Evolutionary conservation across 305 asterid species (phyloP), one percentile per base, ranked within the genome.

Genomic region (Rubia peregrina): DNA sequence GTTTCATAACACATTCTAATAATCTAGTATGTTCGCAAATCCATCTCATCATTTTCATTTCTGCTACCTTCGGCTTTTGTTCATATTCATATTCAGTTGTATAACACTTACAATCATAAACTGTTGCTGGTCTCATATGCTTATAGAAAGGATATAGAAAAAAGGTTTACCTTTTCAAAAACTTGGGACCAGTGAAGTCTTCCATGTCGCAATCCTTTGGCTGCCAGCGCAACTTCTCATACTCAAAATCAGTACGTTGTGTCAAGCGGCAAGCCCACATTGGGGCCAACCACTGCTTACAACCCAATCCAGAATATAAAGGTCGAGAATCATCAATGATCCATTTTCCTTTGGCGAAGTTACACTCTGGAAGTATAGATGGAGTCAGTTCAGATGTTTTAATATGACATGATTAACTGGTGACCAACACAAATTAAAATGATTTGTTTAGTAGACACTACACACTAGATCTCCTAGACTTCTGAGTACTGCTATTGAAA

Each of bases 251-350:
- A 67, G 81, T 82, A 75, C 98, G 96, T 69, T 93, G 97, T 51
- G 97, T 93, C 80, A 89, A 82, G 75, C 84, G 97, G 78, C 98
- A 93, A 80, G 98, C 94, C 98, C 98, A 93, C 98, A 93, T 93
- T 22, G 96, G 42, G 49, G 98, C 89, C 78, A 93, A 80, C 98
- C 98, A 90, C 78, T 88, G 91, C 78, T 88, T 88, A 76, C 98
- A 93, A 60, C 86, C 92, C 76, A 70, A 82, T 75, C 97, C 98
- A 74, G 97, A 89, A 84, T 93, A 93, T 68, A 91, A 77, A 51
- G 96, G 97, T 60, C 83, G 80, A 74, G 60, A 76, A 55, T 88
- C 86, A 73, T 90, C 95, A 14, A 77, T 51, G 42, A 86, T 78
- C 97, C 98, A 93, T 79, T 87, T 93, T 74, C 98, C 98, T 84